Evolutionary conservation across 208 protist species (phyloP).

Genomic region (Perkinsela sp.): DNA sequence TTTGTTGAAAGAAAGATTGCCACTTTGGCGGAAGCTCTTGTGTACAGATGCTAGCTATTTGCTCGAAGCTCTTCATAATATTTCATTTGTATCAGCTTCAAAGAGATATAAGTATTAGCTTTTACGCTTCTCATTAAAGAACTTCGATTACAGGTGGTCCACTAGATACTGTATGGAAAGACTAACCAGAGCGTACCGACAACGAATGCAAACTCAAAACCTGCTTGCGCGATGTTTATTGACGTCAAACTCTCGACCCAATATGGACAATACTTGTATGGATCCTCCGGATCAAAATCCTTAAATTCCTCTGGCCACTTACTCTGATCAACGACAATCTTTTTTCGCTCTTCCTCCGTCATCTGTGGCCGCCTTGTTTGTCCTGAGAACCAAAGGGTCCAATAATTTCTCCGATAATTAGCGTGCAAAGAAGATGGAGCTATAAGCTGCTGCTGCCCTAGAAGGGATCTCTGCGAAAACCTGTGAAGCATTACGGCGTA

Average conservation of each 20-base stretch:
- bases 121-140: no score
- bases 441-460: no score
- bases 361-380: constrained; percentile 54
- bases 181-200: constrained; percentile 63
- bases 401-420: no score
- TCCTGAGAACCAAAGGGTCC: constrained; percentile 53
- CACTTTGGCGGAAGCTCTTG: not conserved
- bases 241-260: constrained; percentile 51
- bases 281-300: constrained; percentile 60
- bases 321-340: constrained; percentile 54
- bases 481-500: no score
- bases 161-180: constrained; percentile 28
- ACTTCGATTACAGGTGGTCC: no score
- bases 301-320: constrained; percentile 64
- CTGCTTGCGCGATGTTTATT: constrained; percentile 59
- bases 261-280: constrained; percentile 60
- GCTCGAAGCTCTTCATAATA: no score
- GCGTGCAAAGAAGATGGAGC: no score
- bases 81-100: no score
- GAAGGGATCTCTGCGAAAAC: no score
- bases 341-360: constrained; percentile 37
- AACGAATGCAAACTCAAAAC: constrained; percentile 51
- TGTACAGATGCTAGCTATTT: no score
- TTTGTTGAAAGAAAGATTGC: constrained; percentile 20
- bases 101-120: no score